Percentiles rank a stretch among this genome's conserved stretches.
Conservation (phyloP, 345 rosid genomes). For the Garcia nutans region DNA sequence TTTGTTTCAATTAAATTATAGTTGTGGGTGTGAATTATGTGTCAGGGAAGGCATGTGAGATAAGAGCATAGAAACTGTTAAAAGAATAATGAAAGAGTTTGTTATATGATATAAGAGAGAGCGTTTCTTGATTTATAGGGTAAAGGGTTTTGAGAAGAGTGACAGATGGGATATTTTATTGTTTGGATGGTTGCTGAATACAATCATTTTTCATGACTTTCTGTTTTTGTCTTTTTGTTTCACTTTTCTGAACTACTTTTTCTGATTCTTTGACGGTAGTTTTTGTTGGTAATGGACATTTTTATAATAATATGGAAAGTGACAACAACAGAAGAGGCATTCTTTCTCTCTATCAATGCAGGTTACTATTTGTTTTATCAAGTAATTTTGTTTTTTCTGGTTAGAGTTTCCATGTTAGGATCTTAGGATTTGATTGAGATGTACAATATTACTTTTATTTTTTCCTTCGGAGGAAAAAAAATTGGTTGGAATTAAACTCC, state of each 20-base stretch:
- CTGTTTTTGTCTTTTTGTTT: slow-evolving; percentile 12
- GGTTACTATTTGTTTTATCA: too few species aligned
- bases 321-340: too few species aligned
- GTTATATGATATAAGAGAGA: neutral
- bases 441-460: too few species aligned
- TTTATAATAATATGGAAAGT: too few species aligned
- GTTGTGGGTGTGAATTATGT: neutral
- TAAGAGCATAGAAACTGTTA: neutral
- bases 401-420: too few species aligned
- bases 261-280: neutral
- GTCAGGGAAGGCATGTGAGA: neutral
- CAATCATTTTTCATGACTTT: slow-evolving; percentile 13
- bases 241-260: slow-evolving; percentile 2
- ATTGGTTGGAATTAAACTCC: too few species aligned
- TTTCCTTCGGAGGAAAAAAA: too few species aligned
- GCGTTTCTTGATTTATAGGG: slow-evolving; percentile 5
- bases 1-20: neutral
- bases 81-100: neutral
- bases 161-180: slow-evolving; percentile 3
- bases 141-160: neutral
- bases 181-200: slow-evolving; percentile 1
- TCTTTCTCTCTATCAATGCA: too few species aligned
- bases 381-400: too few species aligned
- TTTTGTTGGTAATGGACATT: neutral
- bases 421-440: too few species aligned